Conservation (phyloP, 75 land plant genomes). For the Pinus albicaulis region DNA sequence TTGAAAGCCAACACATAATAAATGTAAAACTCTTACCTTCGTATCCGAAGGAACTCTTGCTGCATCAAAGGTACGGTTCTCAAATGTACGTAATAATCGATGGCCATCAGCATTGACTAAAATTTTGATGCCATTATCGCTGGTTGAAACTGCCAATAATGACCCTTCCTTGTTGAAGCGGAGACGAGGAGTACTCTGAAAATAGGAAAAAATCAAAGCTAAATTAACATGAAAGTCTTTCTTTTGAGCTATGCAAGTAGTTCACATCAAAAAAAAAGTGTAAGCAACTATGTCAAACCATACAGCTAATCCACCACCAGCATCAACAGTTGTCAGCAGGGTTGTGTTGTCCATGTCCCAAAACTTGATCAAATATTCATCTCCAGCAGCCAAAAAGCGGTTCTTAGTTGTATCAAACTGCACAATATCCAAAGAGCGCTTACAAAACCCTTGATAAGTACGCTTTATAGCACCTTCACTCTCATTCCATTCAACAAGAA, state of each 20-base stretch:
- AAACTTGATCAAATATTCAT: constrained; percentile 77
- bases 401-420: constrained; percentile 86
- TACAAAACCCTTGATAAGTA: constrained; percentile 75
- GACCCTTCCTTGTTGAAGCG: constrained; percentile 87
- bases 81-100: constrained; percentile 54
- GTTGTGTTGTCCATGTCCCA: constrained; percentile 89
- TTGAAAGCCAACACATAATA: neutral
- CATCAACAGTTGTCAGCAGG: constrained; percentile 67
- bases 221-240: neutral
- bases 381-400: constrained; percentile 82
- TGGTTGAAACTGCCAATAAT: constrained; percentile 77
- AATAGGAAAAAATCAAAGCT: constrained; percentile 3
- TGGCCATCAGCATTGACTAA: constrained; percentile 78
- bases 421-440: constrained; percentile 64
- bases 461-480: constrained; percentile 89
- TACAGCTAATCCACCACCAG: constrained; percentile 81
- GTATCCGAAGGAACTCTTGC: constrained; percentile 42
- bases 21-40: constrained; percentile 29
- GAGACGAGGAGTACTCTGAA: constrained; percentile 67
- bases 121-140: constrained; percentile 78
- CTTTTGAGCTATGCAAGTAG: neutral
- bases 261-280: neutral
- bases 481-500: constrained; percentile 93
- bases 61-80: constrained; percentile 55
- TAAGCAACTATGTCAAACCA: constrained; percentile 11